Percentiles rank a stretch among this genome's conserved stretches.
Evolutionary conservation across 306 rosid genomes (phyloP).

Genomic region (Morella rubra): DNA sequence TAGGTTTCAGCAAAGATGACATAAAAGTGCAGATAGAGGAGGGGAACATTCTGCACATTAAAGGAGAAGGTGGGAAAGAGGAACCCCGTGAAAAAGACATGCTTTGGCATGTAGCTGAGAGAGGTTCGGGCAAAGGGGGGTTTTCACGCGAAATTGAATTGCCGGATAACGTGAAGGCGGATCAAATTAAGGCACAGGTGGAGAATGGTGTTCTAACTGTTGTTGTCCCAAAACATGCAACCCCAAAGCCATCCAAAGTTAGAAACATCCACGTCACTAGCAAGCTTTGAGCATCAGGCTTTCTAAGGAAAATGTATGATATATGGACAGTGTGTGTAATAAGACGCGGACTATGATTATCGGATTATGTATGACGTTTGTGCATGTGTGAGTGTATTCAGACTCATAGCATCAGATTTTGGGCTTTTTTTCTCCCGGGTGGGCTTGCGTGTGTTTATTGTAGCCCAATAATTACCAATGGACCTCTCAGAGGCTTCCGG

Average conservation of each 20-base stretch:
- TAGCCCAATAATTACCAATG: no score
- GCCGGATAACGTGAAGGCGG: constrained; percentile 70
- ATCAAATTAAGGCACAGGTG: constrained; percentile 71
- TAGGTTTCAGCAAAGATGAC: constrained; percentile 69
- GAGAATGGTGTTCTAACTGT: constrained; percentile 80
- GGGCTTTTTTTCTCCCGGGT: no score
- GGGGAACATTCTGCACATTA: constrained; percentile 62
- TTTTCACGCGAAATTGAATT: constrained; percentile 65
- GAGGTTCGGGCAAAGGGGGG: constrained; percentile 45
- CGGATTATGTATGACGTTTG: no score
- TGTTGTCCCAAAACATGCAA: constrained; percentile 59
- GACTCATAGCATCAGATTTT: no score
- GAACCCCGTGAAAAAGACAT: constrained; percentile 39
- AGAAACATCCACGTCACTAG: constrained; percentile 62
- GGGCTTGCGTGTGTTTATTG: no score
- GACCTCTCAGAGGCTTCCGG: no score
- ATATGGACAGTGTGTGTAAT: no score
- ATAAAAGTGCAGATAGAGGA: constrained; percentile 68
- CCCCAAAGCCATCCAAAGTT: constrained; percentile 46
- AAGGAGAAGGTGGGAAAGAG: constrained; percentile 57
- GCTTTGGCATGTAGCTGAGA: constrained; percentile 71
- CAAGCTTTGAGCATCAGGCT: constrained; percentile 46
- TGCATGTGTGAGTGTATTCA: no score
- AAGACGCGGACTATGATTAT: no score
- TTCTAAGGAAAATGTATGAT: neutral